These are phyloP conservation scores for Lotus japonicus DNA, from an alignment of 306 rosid species.

Conservation along the genomic window DNA sequence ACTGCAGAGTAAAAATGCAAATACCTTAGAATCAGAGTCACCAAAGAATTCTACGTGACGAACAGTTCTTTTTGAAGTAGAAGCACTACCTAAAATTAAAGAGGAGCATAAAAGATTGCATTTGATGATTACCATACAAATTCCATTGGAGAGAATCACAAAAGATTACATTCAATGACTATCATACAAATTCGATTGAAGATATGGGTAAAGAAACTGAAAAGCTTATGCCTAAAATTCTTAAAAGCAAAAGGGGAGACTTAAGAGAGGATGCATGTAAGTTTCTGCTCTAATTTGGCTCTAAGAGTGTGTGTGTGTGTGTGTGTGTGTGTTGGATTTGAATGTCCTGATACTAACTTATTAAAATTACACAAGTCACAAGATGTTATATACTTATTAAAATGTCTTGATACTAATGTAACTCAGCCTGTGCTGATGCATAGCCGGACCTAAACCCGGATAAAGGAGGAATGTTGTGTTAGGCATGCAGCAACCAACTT, in stretches of 20 bases:
- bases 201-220: neutral
- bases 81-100: conserved; percentile 47
- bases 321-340: neutral
- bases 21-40: conserved; percentile 57
- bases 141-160: neutral
- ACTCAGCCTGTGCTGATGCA: too few species aligned
- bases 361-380: neutral
- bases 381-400: neutral
- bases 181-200: neutral
- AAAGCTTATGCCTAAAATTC: neutral
- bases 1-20: neutral
- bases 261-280: neutral
- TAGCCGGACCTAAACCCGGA: too few species aligned
- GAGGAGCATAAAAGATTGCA: neutral
- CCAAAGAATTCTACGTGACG: conserved; percentile 73
- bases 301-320: neutral
- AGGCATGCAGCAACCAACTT: too few species aligned
- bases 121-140: neutral
- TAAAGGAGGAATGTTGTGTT: too few species aligned
- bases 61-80: conserved; percentile 42
- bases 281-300: neutral
- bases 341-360: neutral
- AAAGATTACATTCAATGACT: neutral
- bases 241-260: neutral
- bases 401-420: neutral